Conservation (phyloP, 2,329 filamentous ascomycete genomes). For the Xylariaceae sp. region DNA sequence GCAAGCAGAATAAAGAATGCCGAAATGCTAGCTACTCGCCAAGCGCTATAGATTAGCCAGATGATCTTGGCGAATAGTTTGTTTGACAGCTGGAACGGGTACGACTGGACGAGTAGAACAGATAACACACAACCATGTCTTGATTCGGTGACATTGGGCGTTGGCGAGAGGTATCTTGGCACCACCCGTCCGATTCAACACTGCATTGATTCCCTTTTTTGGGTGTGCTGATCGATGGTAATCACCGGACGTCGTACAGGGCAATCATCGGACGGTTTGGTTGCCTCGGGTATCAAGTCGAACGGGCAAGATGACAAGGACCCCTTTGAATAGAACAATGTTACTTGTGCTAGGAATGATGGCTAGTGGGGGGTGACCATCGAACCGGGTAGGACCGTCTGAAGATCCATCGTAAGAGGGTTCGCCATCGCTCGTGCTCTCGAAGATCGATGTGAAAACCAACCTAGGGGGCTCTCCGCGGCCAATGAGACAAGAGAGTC, state of each 20-base stretch:
- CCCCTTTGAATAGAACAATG: constrained; percentile 13
- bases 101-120: constrained; percentile 4
- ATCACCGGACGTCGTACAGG: constrained; percentile 9
- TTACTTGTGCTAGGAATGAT: constrained; percentile 13
- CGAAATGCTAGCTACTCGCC: background rate
- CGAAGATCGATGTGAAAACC: constrained; percentile 20
- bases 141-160: constrained; percentile 6
- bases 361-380: background rate
- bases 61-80: background rate
- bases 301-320: constrained; percentile 16
- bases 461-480: constrained; percentile 14
- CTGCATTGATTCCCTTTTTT: background rate
- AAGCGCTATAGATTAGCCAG: background rate
- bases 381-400: constrained; percentile 17
- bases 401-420: constrained; percentile 16
- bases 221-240: background rate
- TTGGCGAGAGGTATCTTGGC: constrained; percentile 20
- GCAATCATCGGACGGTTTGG: constrained; percentile 1
- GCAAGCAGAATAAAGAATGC: background rate
- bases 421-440: constrained; percentile 13
- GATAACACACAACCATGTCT: constrained; percentile 12
- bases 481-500: constrained; percentile 17
- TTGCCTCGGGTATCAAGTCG: background rate
- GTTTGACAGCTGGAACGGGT: constrained; percentile 5
- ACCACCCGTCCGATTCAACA: constrained; percentile 22